Evolutionary conservation across 257 asterid genomes (phyloP), one percentile per base, ranked within the genome.

Genomic region (Verbena officinalis): DNA sequence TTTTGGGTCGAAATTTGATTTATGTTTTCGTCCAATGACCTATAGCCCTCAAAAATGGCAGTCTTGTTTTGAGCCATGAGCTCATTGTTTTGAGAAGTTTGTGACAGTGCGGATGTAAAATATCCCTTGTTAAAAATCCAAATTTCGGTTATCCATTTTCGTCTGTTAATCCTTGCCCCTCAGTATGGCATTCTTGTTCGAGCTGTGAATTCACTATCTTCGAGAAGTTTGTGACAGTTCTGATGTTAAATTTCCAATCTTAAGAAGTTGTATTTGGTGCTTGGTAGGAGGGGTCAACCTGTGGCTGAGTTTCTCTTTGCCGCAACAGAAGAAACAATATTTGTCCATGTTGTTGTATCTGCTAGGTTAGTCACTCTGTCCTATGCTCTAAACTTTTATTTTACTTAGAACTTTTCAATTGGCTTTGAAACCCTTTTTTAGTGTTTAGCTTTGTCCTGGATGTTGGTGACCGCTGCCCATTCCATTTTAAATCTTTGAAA

Each of bases 221-320:
- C 14, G 49, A 57, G 52, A 39, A 62, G 60, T 45, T 45, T 44
- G 48, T 55, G 48, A 46, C 30, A 30, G 21, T 55, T 64, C 40
- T 65, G 49, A 27, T 31, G 15, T 20, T 19, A 38, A 56, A 54
- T 1, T 27, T 33, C 48, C 17, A 12, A 48, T 51, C 76, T 68
- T 66, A 68, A 69, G 62, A 60, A 31, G 52, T 62, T 71, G 39
- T 73, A 36, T 8, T 73, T 73, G 77, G 64, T 77, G 73, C 70
- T 60, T 63, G 85, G 84, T 73, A 94, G 99, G 95, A 88, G 81
- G 79, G 97, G 95, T 45, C 96, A 94, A 71, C 99, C 96, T 62
- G 95, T 94, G 80, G 81, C 82, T 33, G 99, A 94, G 81, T 90
- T 90, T 78, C 75, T 94, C 72, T 94, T 94, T 84, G 84, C 94